Base-by-base conservation (phyloP, 1,139 yeast genomes). In the Suhomyces wounanorum region DNA sequence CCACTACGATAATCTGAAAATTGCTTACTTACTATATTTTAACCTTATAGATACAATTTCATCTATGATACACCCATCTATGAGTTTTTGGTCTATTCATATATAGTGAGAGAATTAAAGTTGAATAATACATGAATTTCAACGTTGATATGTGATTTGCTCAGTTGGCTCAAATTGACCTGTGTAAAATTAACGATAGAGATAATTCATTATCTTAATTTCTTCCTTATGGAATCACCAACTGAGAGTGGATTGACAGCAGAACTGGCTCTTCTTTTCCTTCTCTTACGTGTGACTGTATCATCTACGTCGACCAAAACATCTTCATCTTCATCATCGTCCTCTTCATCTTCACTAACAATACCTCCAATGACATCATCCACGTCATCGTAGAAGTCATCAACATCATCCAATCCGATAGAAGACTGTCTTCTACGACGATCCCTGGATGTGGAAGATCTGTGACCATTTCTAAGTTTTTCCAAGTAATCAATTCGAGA, bases 401-500 rank as follows among this genome's bases (percentile, higher is more conserved):
- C 79, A n/a, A 72, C 78, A 54, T 75, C 81, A 50, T 72, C 79
- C 46, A 76, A 64, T 2, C 79, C 80, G 39, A 76, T 68, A 43
- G 76, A 72, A 16, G 74, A 68, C 53, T 71, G 77, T 49, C 80
- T 63, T 52, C 75, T 61, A 52, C 74, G 67, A 54, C 75, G 50
- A 45, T 64, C 66, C 42, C 72, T 61, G 3, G 72, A 65, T 11
- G 66, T 60, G 48, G 73, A 64, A 2, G 74, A 58, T 37, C 79
- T 60, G 51, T 69, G 75, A 3, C 81, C 81, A 55, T 75, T 76
- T 45, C 77, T 61, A 40, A 71, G 62, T 50, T 70, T 70, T 53
- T 83, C 87, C 47, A 87, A 68, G 50, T 80, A 74, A 50, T 77
- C 81, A 18, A 87, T 79, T 53, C 96, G 76, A 35, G 80, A 68